Evolutionary conservation across 345 rosid genomes (phyloP).

Genomic region (Hibiscus mutabilis): DNA sequence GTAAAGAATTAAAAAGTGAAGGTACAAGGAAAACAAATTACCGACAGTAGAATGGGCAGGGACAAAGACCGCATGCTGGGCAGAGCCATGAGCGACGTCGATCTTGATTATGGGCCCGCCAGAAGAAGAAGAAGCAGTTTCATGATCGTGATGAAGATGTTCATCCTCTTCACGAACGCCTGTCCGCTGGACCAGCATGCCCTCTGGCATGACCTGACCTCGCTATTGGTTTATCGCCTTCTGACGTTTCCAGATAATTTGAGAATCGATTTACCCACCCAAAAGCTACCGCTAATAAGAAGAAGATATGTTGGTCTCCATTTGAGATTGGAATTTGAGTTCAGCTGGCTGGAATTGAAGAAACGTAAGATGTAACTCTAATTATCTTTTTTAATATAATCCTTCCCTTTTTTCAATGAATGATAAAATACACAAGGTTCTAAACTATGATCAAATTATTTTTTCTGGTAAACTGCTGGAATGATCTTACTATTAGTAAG

Average conservation of each 20-base stretch:
- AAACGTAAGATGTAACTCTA: no score
- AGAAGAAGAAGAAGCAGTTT: not conserved
- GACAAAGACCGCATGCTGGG: slow-evolving; percentile 27
- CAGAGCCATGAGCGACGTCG: slow-evolving; percentile 32
- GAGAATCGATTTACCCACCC: not conserved
- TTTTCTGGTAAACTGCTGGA: no score
- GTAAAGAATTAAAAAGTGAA: not conserved
- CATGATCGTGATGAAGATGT: not conserved
- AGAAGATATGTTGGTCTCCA: no score
- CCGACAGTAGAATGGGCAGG: slow-evolving; percentile 44
- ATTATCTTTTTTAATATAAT: no score
- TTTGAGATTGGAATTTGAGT: no score
- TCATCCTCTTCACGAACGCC: slow-evolving; percentile 11
- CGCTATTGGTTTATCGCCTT: not conserved
- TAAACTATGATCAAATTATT: no score
- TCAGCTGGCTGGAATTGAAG: no score
- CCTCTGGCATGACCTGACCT: not conserved
- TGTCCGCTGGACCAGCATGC: slow-evolving; percentile 13
- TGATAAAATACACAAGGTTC: no score
- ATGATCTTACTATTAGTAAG: no score
- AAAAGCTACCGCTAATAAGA: no score
- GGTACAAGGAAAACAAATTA: slow-evolving; percentile 17
- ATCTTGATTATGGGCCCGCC: slow-evolving; percentile 29
- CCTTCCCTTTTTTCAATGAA: no score
- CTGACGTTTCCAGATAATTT: not conserved